A percentile compares a stretch with the other conserved stretches of the same genome.
phyloP scores from a whole-genome alignment of 2,329 filamentous ascomycete species.

The Lachnellula suecica region DNA sequence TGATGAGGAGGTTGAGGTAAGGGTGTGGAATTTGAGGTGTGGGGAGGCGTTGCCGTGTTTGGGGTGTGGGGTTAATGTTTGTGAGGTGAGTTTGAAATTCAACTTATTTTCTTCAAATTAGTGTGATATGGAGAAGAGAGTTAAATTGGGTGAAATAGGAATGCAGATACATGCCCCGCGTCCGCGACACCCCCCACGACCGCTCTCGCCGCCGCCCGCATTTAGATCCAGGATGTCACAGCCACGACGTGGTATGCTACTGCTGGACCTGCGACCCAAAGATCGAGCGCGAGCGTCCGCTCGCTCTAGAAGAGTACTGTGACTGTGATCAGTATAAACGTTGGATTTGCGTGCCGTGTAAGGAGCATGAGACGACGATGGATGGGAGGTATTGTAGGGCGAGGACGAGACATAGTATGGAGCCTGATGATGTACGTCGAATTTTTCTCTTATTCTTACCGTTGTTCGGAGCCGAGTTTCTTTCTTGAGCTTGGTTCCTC shows the following conservation, averaged over 20 bases:
- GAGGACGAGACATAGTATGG: too few relatives aligned
- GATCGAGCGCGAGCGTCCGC: constrained; percentile 9
- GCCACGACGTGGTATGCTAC: constrained; percentile 10
- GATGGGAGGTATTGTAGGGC: constrained; percentile 8
- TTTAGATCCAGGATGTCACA: neutral
- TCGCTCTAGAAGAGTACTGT: constrained; percentile 11
- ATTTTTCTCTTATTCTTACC: too few relatives aligned
- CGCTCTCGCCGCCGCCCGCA: constrained; percentile 9
- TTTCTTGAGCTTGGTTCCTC: too few relatives aligned
- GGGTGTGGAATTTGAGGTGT: constrained; percentile 16
- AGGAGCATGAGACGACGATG: constrained; percentile 4
- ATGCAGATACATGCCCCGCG: constrained; percentile 15
- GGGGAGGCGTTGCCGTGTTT: constrained; percentile 12
- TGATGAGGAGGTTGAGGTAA: constrained; percentile 17
- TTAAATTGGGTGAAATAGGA: constrained; percentile 4
- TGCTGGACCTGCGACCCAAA: constrained; percentile 13
- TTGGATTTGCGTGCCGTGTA: constrained; percentile 19
- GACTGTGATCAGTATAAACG: constrained; percentile 18
- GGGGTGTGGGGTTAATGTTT: constrained; percentile 14
- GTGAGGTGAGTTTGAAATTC: constrained; percentile 13
- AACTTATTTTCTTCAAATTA: neutral
- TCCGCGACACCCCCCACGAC: neutral
- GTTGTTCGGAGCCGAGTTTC: too few relatives aligned
- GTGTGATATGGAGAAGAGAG: neutral
- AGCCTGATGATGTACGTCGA: too few relatives aligned